phyloP scores from a whole-genome alignment of 2,329 filamentous ascomycete species.

The Epicoccum sorghinum region DNA sequence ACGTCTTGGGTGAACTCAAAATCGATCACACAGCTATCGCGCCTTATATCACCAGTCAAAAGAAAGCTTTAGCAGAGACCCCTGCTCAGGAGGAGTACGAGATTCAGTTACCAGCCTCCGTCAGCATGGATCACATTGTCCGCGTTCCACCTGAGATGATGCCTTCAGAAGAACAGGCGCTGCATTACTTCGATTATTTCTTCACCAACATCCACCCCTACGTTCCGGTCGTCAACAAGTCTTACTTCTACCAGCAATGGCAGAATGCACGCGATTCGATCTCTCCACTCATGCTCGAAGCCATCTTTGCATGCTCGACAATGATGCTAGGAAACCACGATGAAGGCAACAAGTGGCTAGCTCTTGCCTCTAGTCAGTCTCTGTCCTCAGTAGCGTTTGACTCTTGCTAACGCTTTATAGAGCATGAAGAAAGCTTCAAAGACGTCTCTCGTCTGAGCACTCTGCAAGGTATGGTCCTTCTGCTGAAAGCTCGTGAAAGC shows the following conservation, averaged over 20 bases:
- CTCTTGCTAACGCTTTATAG: constrained; percentile 53
- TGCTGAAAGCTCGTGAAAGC: constrained; percentile 91
- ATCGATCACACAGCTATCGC: constrained; percentile 88
- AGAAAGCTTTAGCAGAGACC: constrained; percentile 61
- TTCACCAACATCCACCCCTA: constrained; percentile 92
- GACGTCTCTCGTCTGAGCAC: constrained; percentile 90
- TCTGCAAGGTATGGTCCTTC: constrained; percentile 83
- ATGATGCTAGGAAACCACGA: constrained; percentile 81
- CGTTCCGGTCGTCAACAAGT: constrained; percentile 84
- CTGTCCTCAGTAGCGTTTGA: constrained; percentile 14
- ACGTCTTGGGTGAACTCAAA: constrained; percentile 83
- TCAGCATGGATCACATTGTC: constrained; percentile 75
- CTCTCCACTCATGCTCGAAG: constrained; percentile 86
- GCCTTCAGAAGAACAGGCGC: constrained; percentile 81
- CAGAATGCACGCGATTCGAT: constrained; percentile 80
- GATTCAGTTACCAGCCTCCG: constrained; percentile 70
- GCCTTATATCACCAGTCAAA: constrained; percentile 78
- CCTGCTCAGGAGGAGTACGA: constrained; percentile 76
- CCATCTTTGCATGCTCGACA: constrained; percentile 87
- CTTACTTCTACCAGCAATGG: constrained; percentile 88
- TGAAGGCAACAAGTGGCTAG: constrained; percentile 90
- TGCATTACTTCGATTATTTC: constrained; percentile 88
- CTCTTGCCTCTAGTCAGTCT: constrained; percentile 79
- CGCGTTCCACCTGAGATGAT: constrained; percentile 92
- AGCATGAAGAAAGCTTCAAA: constrained; percentile 91